Evolutionary conservation across 2,329 filamentous ascomycete genomes (phyloP), one percentile per base, ranked within the genome.

Genomic region (Trematosphaeria pertusa): DNA sequence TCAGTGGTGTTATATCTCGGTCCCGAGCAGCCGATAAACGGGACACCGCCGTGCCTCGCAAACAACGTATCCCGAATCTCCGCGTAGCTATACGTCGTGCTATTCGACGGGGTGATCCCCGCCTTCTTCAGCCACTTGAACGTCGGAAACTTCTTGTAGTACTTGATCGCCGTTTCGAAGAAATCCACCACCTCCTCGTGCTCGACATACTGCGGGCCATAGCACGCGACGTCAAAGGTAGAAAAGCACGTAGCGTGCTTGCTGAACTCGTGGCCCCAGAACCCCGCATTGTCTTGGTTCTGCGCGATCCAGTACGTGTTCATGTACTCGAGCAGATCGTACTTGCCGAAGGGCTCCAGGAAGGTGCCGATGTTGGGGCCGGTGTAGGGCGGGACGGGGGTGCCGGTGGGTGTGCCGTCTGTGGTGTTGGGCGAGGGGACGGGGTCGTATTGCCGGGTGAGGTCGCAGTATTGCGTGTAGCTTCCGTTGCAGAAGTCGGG

Each of bases 201-300:
- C 55, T 80, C 40, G 37, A 66, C 63, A 64, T 85, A 83, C 51
- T 75, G 61, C 4, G 83, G 81, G 0, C 83, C 83, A 67, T 86
- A 88, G 78, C 86, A 88, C 21, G 81, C 78, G 5, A 76, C 70
- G 61, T 87, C 83, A 62, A 88, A 87, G 50, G 81, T 86, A 36
- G 79, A 83, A 74, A 75, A 87, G 76, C 85, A 88, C 11, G 85
- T 87, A 2, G 79, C 85, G 69, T 87, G 84, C 74, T 87, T 87
- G 71, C 76, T 79, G 74, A 85, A 87, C 64, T 87, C 84, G 73
- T 87, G 84, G 30, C 71, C 85, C 84, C 85, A 87, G 71, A 88
- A 82, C 24, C 80, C 76, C 39, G 73, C 66, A 70, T 84, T 87
- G 11, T 79, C 75, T 37, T 79, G 77, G 49, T 73, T 72, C 54